Evolutionary conservation across 495 filamentous ascomycete genomes (phyloP).

Genomic region (Trichoderma erinaceum): DNA sequence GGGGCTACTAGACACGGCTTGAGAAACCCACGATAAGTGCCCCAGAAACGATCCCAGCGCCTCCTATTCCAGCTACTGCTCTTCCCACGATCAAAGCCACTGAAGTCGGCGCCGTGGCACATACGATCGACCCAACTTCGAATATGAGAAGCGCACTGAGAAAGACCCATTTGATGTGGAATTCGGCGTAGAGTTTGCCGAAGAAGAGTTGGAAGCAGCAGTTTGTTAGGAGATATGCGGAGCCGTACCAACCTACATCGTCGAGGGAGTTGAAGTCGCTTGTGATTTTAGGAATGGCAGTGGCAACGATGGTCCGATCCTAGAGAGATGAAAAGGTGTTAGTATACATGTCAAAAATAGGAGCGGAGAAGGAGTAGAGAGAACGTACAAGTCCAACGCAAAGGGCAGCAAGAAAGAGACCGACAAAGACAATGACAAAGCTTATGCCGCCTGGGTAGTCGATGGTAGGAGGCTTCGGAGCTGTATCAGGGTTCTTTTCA

Average conservation of each 20-base stretch:
- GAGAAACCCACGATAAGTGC: conserved; percentile 24
- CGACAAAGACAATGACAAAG: background rate
- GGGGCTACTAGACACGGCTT: background rate
- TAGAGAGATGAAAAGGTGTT: conserved; percentile 9
- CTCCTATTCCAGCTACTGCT: conserved; percentile 47
- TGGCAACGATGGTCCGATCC: conserved; percentile 33
- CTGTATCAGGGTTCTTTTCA: background rate
- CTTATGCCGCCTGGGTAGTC: background rate
- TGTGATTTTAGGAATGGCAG: conserved; percentile 42
- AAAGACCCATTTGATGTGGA: conserved; percentile 39
- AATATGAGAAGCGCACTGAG: conserved; percentile 35
- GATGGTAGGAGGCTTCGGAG: background rate
- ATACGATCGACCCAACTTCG: conserved; percentile 45
- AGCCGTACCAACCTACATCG: conserved; percentile 50
- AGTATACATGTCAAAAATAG: background rate
- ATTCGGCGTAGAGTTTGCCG: conserved; percentile 47
- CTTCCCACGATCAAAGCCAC: conserved; percentile 48
- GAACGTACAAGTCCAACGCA: conserved; percentile 13
- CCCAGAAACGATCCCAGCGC: conserved; percentile 35
- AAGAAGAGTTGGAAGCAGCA: conserved; percentile 46
- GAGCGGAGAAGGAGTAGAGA: background rate
- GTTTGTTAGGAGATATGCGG: conserved; percentile 46
- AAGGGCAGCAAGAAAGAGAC: conserved; percentile 1
- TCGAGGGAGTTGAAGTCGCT: conserved; percentile 39
- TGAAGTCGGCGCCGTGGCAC: conserved; percentile 42